Evolutionary conservation across 306 rosid genomes (phyloP), one percentile per base, ranked within the genome.

Genomic region (Cicer chorassanicum): DNA sequence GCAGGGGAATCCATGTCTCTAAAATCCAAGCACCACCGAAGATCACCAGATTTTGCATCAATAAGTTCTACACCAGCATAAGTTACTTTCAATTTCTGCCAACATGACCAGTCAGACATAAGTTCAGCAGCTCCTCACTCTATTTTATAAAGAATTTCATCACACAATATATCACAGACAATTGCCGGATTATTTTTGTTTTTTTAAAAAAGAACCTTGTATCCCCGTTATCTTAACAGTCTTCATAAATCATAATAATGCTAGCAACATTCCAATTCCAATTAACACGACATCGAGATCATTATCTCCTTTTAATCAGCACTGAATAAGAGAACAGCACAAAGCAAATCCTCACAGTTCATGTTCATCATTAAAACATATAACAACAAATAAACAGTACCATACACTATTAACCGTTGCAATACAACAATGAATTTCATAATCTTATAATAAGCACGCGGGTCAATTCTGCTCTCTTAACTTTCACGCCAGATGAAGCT

Each of bases 21-120:
- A 80, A 95, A 95, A 80, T 95, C 99, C 93, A 95, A 90, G 88
- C 99, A 95, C 99, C 99, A 95, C 67, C 91, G 96, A 76, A 92
- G 98, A 63, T 95, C 99, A 78, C 97, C 99, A 36, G 95, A 79
- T 82, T 79, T 89, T 68, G 83, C 21, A 65, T 95, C 97, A 34
- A 89, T 69, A 78, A 95, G 91, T 72, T 95, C 99, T 18, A 90
- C 93, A 65, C 98, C 99, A 9, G 79, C 93, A 70, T 89, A 81
- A 18, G 99, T 88, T 80, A 95, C 84, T 86, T 89, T 95, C 82
- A 95, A 67, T 87, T 92, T 95, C 99, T 95, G 97, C 68, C 60
- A 71, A 74, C 76, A 55, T 66, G 77, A 56, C 71, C 82, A 81
- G 65, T 77, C 82, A 78, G 9, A 70, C 66, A 71, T 84, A 65